Conservation (phyloP, 768 basidiomycete genomes). For the Leccinum broughii region DNA sequence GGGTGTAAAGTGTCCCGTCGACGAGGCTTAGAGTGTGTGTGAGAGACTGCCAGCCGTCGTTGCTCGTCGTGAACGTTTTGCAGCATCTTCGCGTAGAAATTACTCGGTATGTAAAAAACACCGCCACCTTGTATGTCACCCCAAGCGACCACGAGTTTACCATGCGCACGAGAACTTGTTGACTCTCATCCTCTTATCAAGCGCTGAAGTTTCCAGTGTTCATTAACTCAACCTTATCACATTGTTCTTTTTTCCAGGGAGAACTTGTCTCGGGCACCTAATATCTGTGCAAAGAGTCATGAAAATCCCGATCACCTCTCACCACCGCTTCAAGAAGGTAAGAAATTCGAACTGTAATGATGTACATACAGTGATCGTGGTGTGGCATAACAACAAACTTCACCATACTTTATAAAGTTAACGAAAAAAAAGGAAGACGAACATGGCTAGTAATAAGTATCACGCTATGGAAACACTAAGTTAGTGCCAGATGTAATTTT, state of each 20-base stretch:
- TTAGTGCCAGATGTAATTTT: slow-evolving; percentile 17
- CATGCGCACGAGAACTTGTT: background rate
- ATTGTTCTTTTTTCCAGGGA: background rate
- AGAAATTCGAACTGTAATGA: background rate
- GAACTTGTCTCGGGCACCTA: background rate
- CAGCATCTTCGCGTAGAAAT: background rate
- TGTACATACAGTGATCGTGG: slow-evolving; percentile 4
- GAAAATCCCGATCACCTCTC: background rate
- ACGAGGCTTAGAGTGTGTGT: slow-evolving; percentile 2
- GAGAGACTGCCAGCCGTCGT: background rate
- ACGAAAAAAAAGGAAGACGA: slow-evolving; percentile 5
- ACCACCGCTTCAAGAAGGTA: background rate
- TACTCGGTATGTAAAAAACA: background rate
- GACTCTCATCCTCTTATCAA: background rate
- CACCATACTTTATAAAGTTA: slow-evolving; percentile 17
- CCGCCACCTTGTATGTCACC: background rate
- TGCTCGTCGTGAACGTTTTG: background rate
- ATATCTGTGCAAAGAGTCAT: background rate
- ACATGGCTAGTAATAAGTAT: slow-evolving; percentile 6
- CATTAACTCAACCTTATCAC: background rate
- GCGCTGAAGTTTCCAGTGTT: background rate
- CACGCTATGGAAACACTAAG: slow-evolving; percentile 6
- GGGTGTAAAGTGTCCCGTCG: background rate
- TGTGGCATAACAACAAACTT: slow-evolving; percentile 1
- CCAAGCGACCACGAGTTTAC: background rate